Evolutionary conservation across 306 rosid genomes (phyloP).

Genomic region (Dryas octopetala): DNA sequence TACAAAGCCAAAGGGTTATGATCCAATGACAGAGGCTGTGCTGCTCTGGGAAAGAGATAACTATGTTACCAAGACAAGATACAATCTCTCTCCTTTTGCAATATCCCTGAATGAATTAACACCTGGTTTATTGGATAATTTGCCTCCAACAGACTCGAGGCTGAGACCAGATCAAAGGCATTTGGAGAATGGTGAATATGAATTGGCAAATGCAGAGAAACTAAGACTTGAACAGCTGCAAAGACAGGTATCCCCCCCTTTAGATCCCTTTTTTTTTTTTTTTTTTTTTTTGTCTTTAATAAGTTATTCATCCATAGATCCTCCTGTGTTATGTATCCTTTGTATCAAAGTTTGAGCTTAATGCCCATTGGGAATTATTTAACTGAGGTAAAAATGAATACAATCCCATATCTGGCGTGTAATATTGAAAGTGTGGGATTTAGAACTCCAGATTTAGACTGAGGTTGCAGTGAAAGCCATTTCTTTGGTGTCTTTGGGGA

Average conservation of each 20-base stretch:
- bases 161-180: conserved; percentile 97
- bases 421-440: not conserved
- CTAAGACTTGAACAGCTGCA: conserved; percentile 93
- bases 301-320: not conserved
- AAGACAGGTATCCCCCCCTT: conserved; percentile 67
- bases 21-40: conserved; percentile 96
- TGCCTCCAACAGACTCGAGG: conserved; percentile 97
- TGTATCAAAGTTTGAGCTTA: not conserved
- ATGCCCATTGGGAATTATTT: not conserved
- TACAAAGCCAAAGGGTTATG: conserved; percentile 90
- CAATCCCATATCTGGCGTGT: not conserved
- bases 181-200: conserved; percentile 94
- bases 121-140: conserved; percentile 61
- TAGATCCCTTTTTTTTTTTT: not conserved
- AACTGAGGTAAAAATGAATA: not conserved
- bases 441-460: not conserved
- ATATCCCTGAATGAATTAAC: conserved; percentile 86
- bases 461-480: not conserved
- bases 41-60: conserved; percentile 90
- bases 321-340: conserved; percentile 4
- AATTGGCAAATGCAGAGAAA: conserved; percentile 87
- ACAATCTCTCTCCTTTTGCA: conserved; percentile 91
- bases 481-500: not conserved
- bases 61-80: conserved; percentile 70
- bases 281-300: not conserved